Evolutionary conservation across 1,139 yeast genomes (phyloP).

Genomic region (Taiozyma onychis): DNA sequence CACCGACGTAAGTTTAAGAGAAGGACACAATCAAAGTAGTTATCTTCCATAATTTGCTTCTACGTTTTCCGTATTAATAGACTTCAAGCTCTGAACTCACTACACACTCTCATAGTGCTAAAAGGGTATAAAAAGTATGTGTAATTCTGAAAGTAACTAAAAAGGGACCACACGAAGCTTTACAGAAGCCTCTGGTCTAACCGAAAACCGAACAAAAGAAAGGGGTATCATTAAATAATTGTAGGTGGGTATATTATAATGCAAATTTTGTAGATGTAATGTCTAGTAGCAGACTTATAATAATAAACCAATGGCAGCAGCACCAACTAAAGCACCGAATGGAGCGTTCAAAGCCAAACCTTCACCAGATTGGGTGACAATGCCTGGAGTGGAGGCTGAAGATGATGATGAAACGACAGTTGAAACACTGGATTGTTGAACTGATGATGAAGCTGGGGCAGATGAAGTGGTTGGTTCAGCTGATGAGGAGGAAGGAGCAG

Average conservation of each 20-base stretch:
- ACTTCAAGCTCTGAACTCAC: neutral
- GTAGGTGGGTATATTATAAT: neutral
- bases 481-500: conserved; percentile 16
- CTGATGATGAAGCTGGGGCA: conserved; percentile 10
- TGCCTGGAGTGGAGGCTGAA: conserved; percentile 9
- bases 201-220: neutral
- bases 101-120: neutral
- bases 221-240: neutral
- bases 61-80: too few relatives aligned
- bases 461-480: conserved; percentile 13
- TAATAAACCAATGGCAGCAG: conserved; percentile 24
- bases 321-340: conserved; percentile 28
- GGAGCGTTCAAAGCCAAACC: conserved; percentile 28
- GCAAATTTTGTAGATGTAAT: neutral
- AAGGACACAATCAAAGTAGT: too few relatives aligned
- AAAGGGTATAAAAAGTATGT: neutral
- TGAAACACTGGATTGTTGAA: conserved; percentile 9
- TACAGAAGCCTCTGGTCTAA: neutral
- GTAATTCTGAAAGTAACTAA: neutral
- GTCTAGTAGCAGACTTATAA: conserved; percentile 5
- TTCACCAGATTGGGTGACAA: conserved; percentile 23
- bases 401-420: conserved; percentile 17
- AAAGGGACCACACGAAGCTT: neutral
- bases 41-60: too few relatives aligned
- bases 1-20: too few relatives aligned